phyloP scores from a whole-genome alignment of 2,329 filamentous ascomycete genomes.

The Monosporascus sp. region DNA sequence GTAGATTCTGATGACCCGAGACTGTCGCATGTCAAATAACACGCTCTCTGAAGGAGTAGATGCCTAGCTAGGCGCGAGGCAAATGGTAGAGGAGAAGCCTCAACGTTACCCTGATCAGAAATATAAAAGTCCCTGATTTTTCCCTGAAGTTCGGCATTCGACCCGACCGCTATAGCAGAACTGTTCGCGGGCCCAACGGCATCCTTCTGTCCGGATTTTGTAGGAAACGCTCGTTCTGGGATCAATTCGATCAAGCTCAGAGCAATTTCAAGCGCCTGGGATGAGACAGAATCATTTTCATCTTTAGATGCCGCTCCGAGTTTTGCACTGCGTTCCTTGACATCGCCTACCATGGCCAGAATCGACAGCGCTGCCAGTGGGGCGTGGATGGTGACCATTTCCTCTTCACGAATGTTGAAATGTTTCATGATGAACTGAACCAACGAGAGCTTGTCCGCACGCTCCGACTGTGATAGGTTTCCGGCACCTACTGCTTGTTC shows the following conservation, averaged over 20 bases:
- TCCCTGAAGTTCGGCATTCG: constrained; percentile 50
- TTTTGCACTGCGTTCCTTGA: constrained; percentile 31
- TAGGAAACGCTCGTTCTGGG: constrained; percentile 57
- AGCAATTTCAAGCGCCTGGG: constrained; percentile 42
- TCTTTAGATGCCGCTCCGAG: constrained; percentile 7
- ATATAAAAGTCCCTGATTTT: constrained; percentile 63
- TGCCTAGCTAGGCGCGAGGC: constrained; percentile 50
- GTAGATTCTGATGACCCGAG: constrained; percentile 35
- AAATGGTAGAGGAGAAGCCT: constrained; percentile 57
- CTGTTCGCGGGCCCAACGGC: constrained; percentile 19
- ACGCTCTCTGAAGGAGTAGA: constrained; percentile 58
- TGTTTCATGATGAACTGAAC: constrained; percentile 77
- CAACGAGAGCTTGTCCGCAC: constrained; percentile 61
- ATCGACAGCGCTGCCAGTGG: constrained; percentile 69
- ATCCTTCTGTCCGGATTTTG: constrained; percentile 16
- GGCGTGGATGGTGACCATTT: constrained; percentile 85
- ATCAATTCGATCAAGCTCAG: constrained; percentile 57
- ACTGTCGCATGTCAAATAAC: constrained; percentile 43
- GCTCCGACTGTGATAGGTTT: constrained; percentile 38
- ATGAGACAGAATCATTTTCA: constrained; percentile 17
- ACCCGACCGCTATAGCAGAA: constrained; percentile 25
- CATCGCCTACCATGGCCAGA: constrained; percentile 53
- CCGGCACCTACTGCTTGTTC: constrained; percentile 51
- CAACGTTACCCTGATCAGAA: constrained; percentile 64
- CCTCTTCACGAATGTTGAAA: constrained; percentile 93